phyloP scores from a whole-genome alignment of 306 rosid species.

The Glycine tomentella region DNA sequence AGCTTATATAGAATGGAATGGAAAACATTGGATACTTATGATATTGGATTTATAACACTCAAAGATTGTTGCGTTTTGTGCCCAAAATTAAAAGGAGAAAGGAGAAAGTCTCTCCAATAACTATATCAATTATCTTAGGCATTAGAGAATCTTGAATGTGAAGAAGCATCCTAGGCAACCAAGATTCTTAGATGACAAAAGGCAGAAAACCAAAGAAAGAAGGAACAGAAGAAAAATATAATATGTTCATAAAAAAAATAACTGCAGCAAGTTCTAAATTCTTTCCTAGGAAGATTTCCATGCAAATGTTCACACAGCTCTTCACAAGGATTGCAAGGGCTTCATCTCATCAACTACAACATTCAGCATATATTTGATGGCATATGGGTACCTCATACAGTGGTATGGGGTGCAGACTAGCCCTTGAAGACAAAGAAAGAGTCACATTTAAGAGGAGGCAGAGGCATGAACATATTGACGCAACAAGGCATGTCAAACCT shows the following conservation, averaged over 20 bases:
- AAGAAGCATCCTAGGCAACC: conserved; percentile 35
- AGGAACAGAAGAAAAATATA: background rate
- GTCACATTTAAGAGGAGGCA: conserved; percentile 15
- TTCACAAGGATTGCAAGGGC: conserved; percentile 28
- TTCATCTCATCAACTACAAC: conserved; percentile 29
- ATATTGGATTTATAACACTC: conserved; percentile 14
- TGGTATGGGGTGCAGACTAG: conserved; percentile 49
- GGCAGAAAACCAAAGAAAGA: conserved; percentile 25
- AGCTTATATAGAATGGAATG: background rate
- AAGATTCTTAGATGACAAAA: conserved; percentile 41
- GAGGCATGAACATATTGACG: conserved; percentile 12
- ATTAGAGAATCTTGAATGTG: conserved; percentile 28
- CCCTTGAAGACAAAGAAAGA: conserved; percentile 45
- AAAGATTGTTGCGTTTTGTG: too few relatives aligned
- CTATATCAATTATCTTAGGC: conserved; percentile 9
- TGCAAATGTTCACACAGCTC: conserved; percentile 30
- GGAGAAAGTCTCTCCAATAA: background rate
- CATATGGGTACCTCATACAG: conserved; percentile 12
- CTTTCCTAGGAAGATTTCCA: conserved; percentile 28
- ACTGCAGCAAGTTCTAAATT: conserved; percentile 5
- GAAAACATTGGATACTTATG: conserved; percentile 25
- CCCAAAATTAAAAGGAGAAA: too few relatives aligned
- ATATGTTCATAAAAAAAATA: too few relatives aligned
- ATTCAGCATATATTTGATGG: conserved; percentile 18
- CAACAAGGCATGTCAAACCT: conserved; percentile 25